Conservation (phyloP, 148 eudicot genomes). For the Rhododendron griersonianum region DNA sequence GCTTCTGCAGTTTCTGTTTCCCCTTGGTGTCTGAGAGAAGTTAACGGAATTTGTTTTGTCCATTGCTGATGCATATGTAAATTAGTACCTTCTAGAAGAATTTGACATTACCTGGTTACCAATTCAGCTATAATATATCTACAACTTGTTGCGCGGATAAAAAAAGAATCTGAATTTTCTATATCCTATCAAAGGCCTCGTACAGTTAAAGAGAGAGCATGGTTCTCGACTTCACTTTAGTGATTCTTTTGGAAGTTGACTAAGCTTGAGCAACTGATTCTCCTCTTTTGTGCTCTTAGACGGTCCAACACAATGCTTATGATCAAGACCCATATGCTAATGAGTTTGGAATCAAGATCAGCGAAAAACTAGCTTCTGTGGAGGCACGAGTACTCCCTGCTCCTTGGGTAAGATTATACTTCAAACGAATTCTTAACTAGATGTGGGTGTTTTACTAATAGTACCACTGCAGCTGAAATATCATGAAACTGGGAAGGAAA, state of each 20-base stretch:
- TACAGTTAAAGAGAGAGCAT: neutral
- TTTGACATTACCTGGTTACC: neutral
- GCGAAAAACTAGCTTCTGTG: conserved; percentile 52
- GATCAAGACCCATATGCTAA: conserved; percentile 66
- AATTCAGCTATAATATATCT: neutral
- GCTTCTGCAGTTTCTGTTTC: neutral
- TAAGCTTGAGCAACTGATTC: neutral
- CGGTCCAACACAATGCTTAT: conserved; percentile 59
- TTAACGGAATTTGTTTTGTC: neutral
- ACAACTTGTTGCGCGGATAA: neutral
- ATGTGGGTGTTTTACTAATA: neutral
- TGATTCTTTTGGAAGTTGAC: neutral
- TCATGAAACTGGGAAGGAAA: conserved; percentile 69
- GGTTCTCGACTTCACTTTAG: neutral
- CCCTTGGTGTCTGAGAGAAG: neutral
- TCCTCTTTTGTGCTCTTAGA: conserved; percentile 20
- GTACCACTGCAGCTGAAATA: conserved; percentile 48
- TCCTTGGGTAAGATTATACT: conserved; percentile 49
- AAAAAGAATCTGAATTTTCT: neutral
- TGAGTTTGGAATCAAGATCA: conserved; percentile 65
- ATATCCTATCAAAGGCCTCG: neutral
- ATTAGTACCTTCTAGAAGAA: neutral
- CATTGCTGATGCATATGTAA: neutral
- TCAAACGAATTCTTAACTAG: neutral
- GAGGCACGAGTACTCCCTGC: conserved; percentile 81